phyloP scores from a whole-genome alignment of 2,329 filamentous ascomycete species.

The Cladosporium halotolerans region DNA sequence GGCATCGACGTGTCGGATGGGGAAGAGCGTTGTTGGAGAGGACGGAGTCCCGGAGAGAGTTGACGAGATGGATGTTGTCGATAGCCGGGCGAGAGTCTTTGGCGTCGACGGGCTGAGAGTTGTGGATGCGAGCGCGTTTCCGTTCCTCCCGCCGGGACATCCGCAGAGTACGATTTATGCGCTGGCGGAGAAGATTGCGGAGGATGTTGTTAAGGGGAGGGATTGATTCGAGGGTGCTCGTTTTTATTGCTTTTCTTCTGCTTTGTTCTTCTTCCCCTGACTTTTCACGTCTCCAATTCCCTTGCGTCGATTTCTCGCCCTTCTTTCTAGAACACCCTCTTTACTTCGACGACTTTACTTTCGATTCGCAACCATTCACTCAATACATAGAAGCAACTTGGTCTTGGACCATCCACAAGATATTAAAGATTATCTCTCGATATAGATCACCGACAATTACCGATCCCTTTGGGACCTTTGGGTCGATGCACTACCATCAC shows the following conservation, averaged over 20 bases:
- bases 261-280: neutral
- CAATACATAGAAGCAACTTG: too few species aligned
- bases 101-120: constrained; percentile 20
- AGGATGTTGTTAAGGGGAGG: constrained; percentile 2
- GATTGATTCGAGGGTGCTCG: neutral
- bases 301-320: neutral
- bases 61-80: constrained; percentile 20
- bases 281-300: neutral
- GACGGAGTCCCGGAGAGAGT: neutral
- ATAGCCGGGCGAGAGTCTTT: constrained; percentile 17
- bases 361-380: too few species aligned
- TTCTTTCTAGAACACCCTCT: neutral
- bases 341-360: neutral
- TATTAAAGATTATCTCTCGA: too few species aligned
- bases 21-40: constrained; percentile 7
- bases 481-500: too few species aligned
- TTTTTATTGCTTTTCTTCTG: neutral
- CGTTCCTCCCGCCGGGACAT: constrained; percentile 23
- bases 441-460: too few species aligned
- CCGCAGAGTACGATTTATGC: constrained; percentile 20
- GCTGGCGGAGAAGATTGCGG: constrained; percentile 8
- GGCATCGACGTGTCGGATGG: constrained; percentile 18
- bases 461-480: too few species aligned
- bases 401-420: too few species aligned
- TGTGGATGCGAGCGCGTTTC: constrained; percentile 20